phyloP scores from a whole-genome alignment of 805 yeast genomes.

The Yamadazyma insecticola region DNA sequence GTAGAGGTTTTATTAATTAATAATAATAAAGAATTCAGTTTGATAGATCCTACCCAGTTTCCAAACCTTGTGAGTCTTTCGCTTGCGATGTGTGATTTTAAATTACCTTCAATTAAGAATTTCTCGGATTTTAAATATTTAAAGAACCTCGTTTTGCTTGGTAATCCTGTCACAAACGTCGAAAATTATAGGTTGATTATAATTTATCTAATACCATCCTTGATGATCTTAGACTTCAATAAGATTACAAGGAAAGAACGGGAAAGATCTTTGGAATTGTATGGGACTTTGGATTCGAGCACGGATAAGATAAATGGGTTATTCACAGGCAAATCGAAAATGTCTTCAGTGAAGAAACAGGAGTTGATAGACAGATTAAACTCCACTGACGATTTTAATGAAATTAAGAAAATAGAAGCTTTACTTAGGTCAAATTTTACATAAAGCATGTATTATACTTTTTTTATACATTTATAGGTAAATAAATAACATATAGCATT shows the following conservation, averaged over 20 bases:
- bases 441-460: no score
- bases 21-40: slow-evolving; percentile 48
- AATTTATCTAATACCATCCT: slow-evolving; percentile 58
- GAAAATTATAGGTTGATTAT: slow-evolving; percentile 56
- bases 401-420: slow-evolving; percentile 30
- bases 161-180: slow-evolving; percentile 51
- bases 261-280: slow-evolving; percentile 36
- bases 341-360: slow-evolving; percentile 19
- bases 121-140: no score
- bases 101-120: no score
- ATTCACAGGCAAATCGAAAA: no score
- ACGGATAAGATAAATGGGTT: slow-evolving; percentile 2
- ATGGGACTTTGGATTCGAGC: slow-evolving; percentile 14
- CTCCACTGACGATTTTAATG: slow-evolving; percentile 65
- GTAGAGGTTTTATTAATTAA: slow-evolving; percentile 58
- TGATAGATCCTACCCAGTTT: neutral
- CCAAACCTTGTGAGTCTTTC: neutral
- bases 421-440: neutral
- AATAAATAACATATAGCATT: no score
- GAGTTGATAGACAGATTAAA: slow-evolving; percentile 50
- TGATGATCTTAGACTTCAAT: slow-evolving; percentile 64
- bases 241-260: slow-evolving; percentile 58
- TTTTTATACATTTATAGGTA: no score
- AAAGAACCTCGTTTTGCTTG: slow-evolving; percentile 43
- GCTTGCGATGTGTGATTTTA: no score